These are phyloP conservation scores for Raphanus raphanistrum DNA, from an alignment of 345 rosid genomes.

Conservation along the genomic window DNA sequence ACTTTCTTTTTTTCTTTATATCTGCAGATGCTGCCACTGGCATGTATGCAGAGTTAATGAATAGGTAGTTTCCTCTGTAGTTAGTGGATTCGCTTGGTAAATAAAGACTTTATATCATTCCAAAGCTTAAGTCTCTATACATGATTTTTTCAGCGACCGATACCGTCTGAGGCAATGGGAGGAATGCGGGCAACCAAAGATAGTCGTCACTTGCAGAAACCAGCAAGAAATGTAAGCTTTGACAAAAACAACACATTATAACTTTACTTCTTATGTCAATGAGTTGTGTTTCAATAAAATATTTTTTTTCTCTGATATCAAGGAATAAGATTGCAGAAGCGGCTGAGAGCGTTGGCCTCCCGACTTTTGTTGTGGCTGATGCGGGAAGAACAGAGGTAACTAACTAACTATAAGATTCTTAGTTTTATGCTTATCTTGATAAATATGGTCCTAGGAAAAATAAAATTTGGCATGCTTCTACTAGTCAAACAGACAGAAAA, in stretches of 20 bases:
- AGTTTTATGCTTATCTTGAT: background rate
- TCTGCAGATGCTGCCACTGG: conserved; percentile 89
- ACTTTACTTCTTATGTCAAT: background rate
- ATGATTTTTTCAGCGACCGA: conserved; percentile 54
- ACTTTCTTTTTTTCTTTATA: background rate
- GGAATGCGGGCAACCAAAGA: conserved; percentile 82
- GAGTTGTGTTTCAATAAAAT: background rate
- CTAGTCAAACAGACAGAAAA: background rate
- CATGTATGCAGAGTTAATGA: conserved; percentile 75
- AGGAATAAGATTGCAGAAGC: conserved; percentile 79
- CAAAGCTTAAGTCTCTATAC: conserved; percentile 6
- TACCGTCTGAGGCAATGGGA: conserved; percentile 79
- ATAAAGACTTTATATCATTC: background rate
- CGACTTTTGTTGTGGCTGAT: conserved; percentile 93
- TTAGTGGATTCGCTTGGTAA: conserved; percentile 9
- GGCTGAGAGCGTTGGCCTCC: conserved; percentile 79
- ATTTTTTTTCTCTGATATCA: conserved; percentile 29
- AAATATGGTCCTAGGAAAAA: background rate
- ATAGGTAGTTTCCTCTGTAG: conserved; percentile 47
- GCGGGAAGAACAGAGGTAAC: conserved; percentile 89
- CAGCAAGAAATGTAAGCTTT: conserved; percentile 89
- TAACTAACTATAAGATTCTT: background rate
- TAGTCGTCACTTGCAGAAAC: conserved; percentile 79
- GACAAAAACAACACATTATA: conserved; percentile 8
- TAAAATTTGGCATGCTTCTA: background rate